Evolutionary conservation across 495 filamentous ascomycete genomes (phyloP).

Genomic region (Podospora comata): DNA sequence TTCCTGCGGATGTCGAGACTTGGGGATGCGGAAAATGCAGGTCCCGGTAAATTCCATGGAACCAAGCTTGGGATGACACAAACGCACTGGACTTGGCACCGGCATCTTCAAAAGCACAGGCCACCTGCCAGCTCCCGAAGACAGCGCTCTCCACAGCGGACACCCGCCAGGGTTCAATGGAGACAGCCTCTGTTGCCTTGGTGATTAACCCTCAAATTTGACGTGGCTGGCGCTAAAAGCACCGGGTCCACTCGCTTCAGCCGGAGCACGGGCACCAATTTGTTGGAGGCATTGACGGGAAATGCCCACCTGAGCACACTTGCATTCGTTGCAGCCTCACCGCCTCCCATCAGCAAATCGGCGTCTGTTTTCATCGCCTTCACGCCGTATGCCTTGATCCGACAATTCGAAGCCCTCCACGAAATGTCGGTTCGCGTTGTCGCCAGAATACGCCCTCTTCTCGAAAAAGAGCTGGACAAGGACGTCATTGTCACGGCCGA

Average conservation of each 20-base stretch:
- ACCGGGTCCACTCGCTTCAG: neutral
- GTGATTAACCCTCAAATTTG: conserved; percentile 1
- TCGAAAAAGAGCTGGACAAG: conserved; percentile 74
- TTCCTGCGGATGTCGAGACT: neutral
- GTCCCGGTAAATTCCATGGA: conserved; percentile 17
- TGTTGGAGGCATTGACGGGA: conserved; percentile 5
- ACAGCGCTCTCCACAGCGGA: conserved; percentile 1
- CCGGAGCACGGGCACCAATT: neutral
- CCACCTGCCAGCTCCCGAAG: neutral
- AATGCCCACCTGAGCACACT: too few relatives aligned
- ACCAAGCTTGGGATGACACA: conserved; percentile 1
- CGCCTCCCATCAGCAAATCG: neutral
- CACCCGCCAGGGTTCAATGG: neutral
- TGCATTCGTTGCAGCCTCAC: neutral
- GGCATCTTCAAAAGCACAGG: conserved; percentile 1
- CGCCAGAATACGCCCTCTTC: conserved; percentile 81
- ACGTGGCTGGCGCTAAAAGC: neutral
- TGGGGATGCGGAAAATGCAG: conserved; percentile 14
- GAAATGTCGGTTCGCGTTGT: conserved; percentile 76
- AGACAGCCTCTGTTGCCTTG: conserved; percentile 7
- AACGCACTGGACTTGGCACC: neutral
- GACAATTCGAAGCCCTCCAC: neutral
- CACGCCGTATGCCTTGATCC: neutral
- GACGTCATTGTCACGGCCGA: conserved; percentile 77
- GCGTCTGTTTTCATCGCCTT: neutral